A percentile compares a stretch with the other conserved stretches of the same genome.
Conservation (phyloP, 2,329 filamentous ascomycete species). For the Penicillium sp. region DNA sequence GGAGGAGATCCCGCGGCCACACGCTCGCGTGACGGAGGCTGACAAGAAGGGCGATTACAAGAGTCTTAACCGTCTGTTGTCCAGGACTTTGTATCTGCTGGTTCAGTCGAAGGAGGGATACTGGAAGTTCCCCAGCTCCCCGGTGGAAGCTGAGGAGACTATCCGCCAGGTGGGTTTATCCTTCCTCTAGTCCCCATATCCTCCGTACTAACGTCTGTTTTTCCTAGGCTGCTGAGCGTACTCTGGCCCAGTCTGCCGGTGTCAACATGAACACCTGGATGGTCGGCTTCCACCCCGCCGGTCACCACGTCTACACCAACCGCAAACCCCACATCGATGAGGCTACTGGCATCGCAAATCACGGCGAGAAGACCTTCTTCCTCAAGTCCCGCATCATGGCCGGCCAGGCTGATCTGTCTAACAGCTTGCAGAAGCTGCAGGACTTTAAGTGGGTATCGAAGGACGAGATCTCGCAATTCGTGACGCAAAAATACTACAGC, state of each 20-base stretch:
- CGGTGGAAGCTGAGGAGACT: slow-evolving; percentile 68
- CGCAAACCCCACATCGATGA: slow-evolving; percentile 48
- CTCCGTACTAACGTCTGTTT: slow-evolving; percentile 7
- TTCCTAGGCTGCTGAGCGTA: slow-evolving; percentile 73
- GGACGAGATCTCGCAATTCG: slow-evolving; percentile 73
- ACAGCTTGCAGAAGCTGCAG: slow-evolving; percentile 68
- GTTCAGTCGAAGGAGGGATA: slow-evolving; percentile 67
- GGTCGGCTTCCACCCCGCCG: slow-evolving; percentile 84
- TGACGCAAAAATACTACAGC: slow-evolving; percentile 69
- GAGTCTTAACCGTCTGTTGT: slow-evolving; percentile 76
- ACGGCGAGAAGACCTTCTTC: slow-evolving; percentile 87
- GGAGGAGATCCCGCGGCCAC: slow-evolving; percentile 68
- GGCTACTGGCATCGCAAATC: slow-evolving; percentile 39
- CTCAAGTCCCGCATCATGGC: slow-evolving; percentile 96
- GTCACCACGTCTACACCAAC: slow-evolving; percentile 67
- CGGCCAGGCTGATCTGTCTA: slow-evolving; percentile 79
- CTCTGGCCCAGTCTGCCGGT: slow-evolving; percentile 74
- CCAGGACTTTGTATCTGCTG: slow-evolving; percentile 82
- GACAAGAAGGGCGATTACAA: slow-evolving; percentile 71
- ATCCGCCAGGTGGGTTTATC: slow-evolving; percentile 71
- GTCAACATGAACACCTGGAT: slow-evolving; percentile 99
- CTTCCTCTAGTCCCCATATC: neutral
- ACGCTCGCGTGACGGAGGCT: slow-evolving; percentile 71
- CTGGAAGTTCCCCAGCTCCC: slow-evolving; percentile 81
- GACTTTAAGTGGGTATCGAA: slow-evolving; percentile 93